Evolutionary conservation across 2,329 filamentous ascomycete species (phyloP).

Genomic region (Plenodomus lindquistii): DNA sequence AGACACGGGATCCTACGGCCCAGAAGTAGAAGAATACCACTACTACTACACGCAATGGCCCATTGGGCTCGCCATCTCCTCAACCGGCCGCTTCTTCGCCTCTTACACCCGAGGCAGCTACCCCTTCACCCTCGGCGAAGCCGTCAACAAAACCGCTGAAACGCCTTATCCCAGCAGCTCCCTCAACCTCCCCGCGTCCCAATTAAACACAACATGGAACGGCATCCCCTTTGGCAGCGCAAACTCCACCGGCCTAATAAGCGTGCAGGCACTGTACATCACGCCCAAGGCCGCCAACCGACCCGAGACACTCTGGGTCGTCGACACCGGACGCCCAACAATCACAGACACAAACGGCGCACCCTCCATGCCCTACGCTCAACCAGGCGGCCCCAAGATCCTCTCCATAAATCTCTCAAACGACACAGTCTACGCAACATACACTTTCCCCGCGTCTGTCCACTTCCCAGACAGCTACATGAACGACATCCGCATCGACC

Average conservation of each 20-base stretch:
- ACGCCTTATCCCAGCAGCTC: constrained; percentile 49
- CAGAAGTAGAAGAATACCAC: constrained; percentile 51
- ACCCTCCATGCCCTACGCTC: constrained; percentile 40
- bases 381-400: constrained; percentile 55
- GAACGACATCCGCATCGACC: constrained; percentile 58
- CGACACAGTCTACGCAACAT: constrained; percentile 54
- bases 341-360: constrained; percentile 33
- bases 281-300: constrained; percentile 45
- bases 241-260: constrained; percentile 52
- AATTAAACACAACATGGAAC: constrained; percentile 49
- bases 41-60: constrained; percentile 56
- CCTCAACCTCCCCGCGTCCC: constrained; percentile 51
- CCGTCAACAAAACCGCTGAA: constrained; percentile 54
- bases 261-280: constrained; percentile 56
- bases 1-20: constrained; percentile 55
- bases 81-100: constrained; percentile 54
- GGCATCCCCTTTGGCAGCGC: constrained; percentile 51
- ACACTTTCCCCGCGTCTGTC: constrained; percentile 52
- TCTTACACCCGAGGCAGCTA: constrained; percentile 55
- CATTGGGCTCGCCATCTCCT: constrained; percentile 55
- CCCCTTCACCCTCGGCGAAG: constrained; percentile 53
- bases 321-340: constrained; percentile 54
- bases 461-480: constrained; percentile 54
- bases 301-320: constrained; percentile 50
- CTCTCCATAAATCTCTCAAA: constrained; percentile 53